Conservation (phyloP, 2,329 filamentous ascomycete species). For the Immersiporthe knoxdaviesiana region DNA sequence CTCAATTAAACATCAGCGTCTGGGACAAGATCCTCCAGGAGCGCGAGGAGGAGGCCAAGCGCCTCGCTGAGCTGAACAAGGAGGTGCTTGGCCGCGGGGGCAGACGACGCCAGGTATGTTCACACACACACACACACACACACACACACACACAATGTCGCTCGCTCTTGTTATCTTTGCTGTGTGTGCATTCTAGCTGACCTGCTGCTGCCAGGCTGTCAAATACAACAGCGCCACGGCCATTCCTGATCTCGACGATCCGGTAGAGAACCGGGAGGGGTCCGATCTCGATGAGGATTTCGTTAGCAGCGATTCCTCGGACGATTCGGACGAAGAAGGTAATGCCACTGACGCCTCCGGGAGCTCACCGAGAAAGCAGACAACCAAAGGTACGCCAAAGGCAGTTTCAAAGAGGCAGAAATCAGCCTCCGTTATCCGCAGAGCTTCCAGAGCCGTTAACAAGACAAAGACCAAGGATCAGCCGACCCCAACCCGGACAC, state of each 20-base stretch:
- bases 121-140: too few relatives aligned
- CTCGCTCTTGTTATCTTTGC: neutral
- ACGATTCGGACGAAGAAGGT: slow-evolving; percentile 26
- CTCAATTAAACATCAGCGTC: slow-evolving; percentile 66
- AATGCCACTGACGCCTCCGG: slow-evolving; percentile 8
- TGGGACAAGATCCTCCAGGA: slow-evolving; percentile 92
- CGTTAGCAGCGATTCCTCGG: slow-evolving; percentile 26
- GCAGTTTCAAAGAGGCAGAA: slow-evolving; percentile 31
- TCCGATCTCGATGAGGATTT: slow-evolving; percentile 30
- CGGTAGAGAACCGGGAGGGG: slow-evolving; percentile 8
- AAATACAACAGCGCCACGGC: slow-evolving; percentile 27
- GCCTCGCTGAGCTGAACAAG: slow-evolving; percentile 67
- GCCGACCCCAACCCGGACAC: slow-evolving; percentile 31
- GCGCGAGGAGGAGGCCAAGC: slow-evolving; percentile 77
- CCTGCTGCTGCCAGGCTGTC: slow-evolving; percentile 23
- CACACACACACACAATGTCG: too few relatives aligned
- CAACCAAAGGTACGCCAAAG: slow-evolving; percentile 29
- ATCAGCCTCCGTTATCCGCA: slow-evolving; percentile 27
- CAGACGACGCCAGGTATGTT: slow-evolving; percentile 63
- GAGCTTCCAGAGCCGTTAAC: slow-evolving; percentile 38
- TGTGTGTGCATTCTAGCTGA: neutral
- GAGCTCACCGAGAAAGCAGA: slow-evolving; percentile 23
- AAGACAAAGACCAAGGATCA: slow-evolving; percentile 36
- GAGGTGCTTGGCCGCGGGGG: slow-evolving; percentile 86
- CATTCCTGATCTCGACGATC: slow-evolving; percentile 24